These are phyloP conservation scores for Barnettozyma siamensis DNA, from an alignment of 805 yeast species.

Conservation along the genomic window DNA sequence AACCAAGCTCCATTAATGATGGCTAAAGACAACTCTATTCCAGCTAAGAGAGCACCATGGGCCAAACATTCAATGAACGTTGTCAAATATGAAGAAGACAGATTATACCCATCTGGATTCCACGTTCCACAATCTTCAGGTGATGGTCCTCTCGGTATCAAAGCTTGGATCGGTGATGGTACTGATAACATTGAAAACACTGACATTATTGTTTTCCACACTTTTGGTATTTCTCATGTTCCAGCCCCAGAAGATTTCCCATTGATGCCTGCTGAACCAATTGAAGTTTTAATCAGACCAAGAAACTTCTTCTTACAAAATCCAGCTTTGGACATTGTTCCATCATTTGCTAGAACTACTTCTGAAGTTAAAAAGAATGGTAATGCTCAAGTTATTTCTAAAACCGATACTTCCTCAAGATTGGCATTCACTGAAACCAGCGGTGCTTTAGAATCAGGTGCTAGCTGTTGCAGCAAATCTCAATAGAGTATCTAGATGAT, in stretches of 20 bases:
- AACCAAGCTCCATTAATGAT: constrained; percentile 67
- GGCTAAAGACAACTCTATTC: constrained; percentile 70
- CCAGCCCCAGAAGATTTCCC: constrained; percentile 91
- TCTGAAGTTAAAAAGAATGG: constrained; percentile 32
- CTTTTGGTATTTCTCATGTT: constrained; percentile 80
- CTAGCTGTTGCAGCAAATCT: constrained; percentile 18
- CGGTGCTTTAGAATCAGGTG: constrained; percentile 11
- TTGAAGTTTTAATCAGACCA: constrained; percentile 68
- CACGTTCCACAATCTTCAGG: constrained; percentile 72
- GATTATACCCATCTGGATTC: constrained; percentile 77
- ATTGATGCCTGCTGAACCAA: constrained; percentile 82
- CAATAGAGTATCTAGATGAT: neutral
- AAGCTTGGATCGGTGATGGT: constrained; percentile 65
- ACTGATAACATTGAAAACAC: constrained; percentile 53
- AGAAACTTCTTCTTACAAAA: constrained; percentile 73
- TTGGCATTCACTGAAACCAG: constrained; percentile 37
- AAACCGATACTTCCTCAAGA: constrained; percentile 44
- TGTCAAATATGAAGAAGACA: constrained; percentile 65
- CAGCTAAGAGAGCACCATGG: constrained; percentile 80
- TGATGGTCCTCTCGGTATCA: constrained; percentile 60
- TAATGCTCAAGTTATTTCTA: constrained; percentile 34
- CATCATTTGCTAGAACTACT: constrained; percentile 50
- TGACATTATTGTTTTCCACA: constrained; percentile 72
- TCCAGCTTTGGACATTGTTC: constrained; percentile 71
- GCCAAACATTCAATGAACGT: constrained; percentile 63